Percentiles rank a stretch among this genome's conserved stretches.
Evolutionary conservation across 1,284 basidiomycete genomes (phyloP).

Genomic region (Austropuccinia psidii): DNA sequence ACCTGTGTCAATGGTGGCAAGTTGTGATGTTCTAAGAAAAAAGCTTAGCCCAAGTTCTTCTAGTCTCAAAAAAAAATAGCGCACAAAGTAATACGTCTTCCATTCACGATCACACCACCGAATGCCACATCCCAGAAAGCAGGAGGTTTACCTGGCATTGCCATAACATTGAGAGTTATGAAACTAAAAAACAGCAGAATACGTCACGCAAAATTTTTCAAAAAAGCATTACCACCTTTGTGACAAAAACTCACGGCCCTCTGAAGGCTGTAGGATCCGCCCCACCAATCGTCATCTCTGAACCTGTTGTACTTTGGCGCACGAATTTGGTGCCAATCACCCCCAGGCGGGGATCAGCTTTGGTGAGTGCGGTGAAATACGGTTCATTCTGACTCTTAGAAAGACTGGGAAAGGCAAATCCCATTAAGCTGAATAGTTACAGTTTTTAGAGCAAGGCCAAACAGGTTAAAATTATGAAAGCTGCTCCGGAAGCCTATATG

Average conservation of each 20-base stretch:
- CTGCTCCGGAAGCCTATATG: not conserved
- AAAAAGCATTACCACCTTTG: too few species aligned
- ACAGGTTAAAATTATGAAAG: too few species aligned
- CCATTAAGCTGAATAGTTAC: not conserved
- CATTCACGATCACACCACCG: conserved; percentile 20
- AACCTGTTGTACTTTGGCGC: conserved; percentile 7
- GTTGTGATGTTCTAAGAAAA: not conserved
- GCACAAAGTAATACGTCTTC: not conserved
- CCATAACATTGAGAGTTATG: conserved; percentile 24
- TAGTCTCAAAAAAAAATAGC: not conserved
- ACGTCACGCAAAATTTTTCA: not conserved
- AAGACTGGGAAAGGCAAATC: conserved; percentile 30
- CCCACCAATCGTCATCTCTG: conserved; percentile 20
- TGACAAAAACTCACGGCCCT: conserved; percentile 13
- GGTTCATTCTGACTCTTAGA: conserved; percentile 11
- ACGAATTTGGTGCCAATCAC: conserved; percentile 23
- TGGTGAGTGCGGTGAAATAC: conserved; percentile 19
- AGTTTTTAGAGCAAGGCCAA: not conserved
- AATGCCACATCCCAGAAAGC: conserved; percentile 26
- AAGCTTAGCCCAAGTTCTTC: not conserved
- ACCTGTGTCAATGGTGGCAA: conserved; percentile 32
- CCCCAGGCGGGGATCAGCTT: not conserved
- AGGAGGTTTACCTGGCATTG: conserved; percentile 19
- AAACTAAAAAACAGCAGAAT: not conserved
- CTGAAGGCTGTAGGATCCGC: conserved; percentile 6